Conservation (phyloP, 495 filamentous ascomycete genomes). For the Thermothielavioides terrestris region DNA sequence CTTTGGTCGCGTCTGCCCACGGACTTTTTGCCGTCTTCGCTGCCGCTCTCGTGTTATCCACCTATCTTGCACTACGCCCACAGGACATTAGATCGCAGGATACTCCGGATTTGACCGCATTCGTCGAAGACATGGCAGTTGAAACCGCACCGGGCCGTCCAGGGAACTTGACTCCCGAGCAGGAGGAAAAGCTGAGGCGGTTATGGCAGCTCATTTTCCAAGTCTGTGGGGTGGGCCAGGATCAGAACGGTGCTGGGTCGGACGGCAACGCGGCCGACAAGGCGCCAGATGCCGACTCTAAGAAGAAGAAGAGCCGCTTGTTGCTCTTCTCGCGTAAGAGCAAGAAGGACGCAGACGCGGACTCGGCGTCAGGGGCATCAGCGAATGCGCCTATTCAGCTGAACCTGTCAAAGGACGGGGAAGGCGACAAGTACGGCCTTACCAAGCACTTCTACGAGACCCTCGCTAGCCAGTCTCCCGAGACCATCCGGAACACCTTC, state of each 20-base stretch:
- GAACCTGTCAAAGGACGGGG: constrained; percentile 36
- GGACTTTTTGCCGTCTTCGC: constrained; percentile 3
- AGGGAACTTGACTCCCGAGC: constrained; percentile 77
- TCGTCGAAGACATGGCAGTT: constrained; percentile 29
- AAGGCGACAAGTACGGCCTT: constrained; percentile 91
- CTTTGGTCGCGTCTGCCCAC: neutral
- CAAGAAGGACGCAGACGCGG: constrained; percentile 46
- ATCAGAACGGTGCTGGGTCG: constrained; percentile 21
- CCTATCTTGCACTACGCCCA: constrained; percentile 3
- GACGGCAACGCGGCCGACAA: constrained; percentile 14
- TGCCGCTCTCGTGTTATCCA: constrained; percentile 1
- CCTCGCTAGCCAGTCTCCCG: constrained; percentile 63
- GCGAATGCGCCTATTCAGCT: constrained; percentile 11
- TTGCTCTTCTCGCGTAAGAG: constrained; percentile 52
- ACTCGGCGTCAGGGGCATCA: constrained; percentile 13
- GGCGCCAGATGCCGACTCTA: constrained; percentile 25
- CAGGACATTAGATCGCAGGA: neutral
- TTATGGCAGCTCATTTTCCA: constrained; percentile 74
- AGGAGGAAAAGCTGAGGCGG: constrained; percentile 81
- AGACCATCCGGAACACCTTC: constrained; percentile 70
- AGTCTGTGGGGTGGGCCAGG: constrained; percentile 60
- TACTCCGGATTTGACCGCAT: neutral
- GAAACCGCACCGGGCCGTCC: constrained; percentile 62
- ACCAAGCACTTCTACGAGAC: constrained; percentile 78
- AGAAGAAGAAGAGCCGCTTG: constrained; percentile 63